Conservation (phyloP, 1,139 yeast species). For the Taiozyma sp. region DNA sequence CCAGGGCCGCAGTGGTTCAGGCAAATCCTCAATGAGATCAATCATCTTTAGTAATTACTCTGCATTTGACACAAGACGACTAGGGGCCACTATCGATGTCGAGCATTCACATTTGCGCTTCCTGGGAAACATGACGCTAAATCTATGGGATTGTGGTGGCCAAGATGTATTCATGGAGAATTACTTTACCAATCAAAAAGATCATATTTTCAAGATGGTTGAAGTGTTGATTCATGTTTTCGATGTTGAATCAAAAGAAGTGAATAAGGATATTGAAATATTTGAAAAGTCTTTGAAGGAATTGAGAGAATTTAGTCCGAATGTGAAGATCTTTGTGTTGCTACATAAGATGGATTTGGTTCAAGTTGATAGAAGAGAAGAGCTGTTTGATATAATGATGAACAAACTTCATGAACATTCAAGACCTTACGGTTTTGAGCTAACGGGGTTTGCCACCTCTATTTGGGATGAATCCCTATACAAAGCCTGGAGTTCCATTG, state of each 20-base stretch:
- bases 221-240: constrained; percentile 97
- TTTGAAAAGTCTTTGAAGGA: constrained; percentile 82
- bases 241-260: constrained; percentile 91
- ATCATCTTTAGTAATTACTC: constrained; percentile 93
- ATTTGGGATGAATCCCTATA: constrained; percentile 97
- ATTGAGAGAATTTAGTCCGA: constrained; percentile 80
- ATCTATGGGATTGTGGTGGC: constrained; percentile 98
- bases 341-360: constrained; percentile 97
- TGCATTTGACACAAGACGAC: constrained; percentile 90
- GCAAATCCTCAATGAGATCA: constrained; percentile 96
- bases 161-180: constrained; percentile 97
- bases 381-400: constrained; percentile 81
- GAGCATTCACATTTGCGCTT: constrained; percentile 94
- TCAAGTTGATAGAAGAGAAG: constrained; percentile 80
- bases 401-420: constrained; percentile 75
- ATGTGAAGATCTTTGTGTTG: constrained; percentile 86
- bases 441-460: constrained; percentile 92
- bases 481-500: constrained; percentile 96
- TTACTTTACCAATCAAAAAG: constrained; percentile 81
- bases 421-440: constrained; percentile 68
- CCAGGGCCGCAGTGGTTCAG: constrained; percentile 93
- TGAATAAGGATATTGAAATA: constrained; percentile 88
- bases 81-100: constrained; percentile 97
- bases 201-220: constrained; percentile 91
- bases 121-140: constrained; percentile 90